A percentile compares a stretch with the other conserved stretches of the same genome.
phyloP scores from a whole-genome alignment of 345 rosid genomes.

The Melastoma malabathricum region DNA sequence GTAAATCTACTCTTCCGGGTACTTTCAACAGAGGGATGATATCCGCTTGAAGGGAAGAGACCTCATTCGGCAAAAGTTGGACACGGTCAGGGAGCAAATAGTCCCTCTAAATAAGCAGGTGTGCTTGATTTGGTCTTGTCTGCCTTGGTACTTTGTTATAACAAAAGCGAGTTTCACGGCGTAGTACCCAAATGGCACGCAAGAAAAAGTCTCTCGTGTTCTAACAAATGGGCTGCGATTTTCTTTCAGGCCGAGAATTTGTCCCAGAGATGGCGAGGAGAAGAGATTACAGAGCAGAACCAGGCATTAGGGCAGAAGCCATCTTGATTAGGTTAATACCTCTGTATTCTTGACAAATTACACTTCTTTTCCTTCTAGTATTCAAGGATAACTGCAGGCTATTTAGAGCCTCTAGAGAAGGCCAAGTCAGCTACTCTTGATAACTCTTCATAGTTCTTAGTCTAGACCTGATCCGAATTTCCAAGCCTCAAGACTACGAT shows the following conservation, averaged over 20 bases:
- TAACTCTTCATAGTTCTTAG: constrained; percentile 41
- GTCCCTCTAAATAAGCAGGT: constrained; percentile 69
- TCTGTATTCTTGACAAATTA: too few relatives aligned
- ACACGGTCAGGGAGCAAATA: constrained; percentile 38
- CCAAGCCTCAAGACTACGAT: constrained; percentile 73
- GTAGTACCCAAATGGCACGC: too few relatives aligned
- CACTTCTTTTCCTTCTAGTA: too few relatives aligned
- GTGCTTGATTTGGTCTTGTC: constrained; percentile 7
- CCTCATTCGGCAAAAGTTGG: constrained; percentile 48
- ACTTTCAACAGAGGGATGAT: constrained; percentile 44
- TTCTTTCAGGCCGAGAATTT: constrained; percentile 40
- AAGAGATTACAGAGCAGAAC: too few relatives aligned
- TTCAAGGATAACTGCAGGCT: too few relatives aligned
- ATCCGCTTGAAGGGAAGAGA: constrained; percentile 44
- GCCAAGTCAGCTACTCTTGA: neutral
- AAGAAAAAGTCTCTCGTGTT: too few relatives aligned
- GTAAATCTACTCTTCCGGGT: neutral
- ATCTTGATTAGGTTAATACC: too few relatives aligned
- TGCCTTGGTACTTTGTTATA: too few relatives aligned
- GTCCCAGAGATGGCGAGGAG: constrained; percentile 25
- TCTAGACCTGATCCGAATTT: constrained; percentile 76
- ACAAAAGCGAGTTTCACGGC: too few relatives aligned
- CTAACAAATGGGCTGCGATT: neutral
- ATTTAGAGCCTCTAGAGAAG: too few relatives aligned
- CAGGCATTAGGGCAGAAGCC: too few relatives aligned